These are phyloP conservation scores for Tetrapisispora fleetii DNA, from an alignment of 805 yeast genomes.

Conservation along the genomic window DNA sequence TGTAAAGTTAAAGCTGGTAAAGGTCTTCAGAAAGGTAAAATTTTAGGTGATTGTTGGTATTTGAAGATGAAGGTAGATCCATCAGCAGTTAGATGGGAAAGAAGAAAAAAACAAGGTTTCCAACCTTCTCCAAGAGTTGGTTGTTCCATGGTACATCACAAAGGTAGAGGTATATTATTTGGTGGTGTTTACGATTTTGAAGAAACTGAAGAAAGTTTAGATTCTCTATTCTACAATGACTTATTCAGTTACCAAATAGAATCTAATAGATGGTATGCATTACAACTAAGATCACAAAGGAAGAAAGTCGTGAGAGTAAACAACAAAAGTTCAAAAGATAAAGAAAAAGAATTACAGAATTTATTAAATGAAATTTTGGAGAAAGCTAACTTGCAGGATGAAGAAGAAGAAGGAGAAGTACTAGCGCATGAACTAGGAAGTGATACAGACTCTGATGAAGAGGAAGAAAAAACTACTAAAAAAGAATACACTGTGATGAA, in stretches of 20 bases:
- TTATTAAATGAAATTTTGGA: conserved; percentile 64
- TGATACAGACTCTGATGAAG: conserved; percentile 26
- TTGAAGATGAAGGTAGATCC: conserved; percentile 81
- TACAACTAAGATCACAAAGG: conserved; percentile 25
- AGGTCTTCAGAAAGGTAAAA: conserved; percentile 85
- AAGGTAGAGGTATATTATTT: conserved; percentile 80
- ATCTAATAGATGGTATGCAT: conserved; percentile 77
- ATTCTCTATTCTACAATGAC: conserved; percentile 74
- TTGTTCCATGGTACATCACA: conserved; percentile 73
- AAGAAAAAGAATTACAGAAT: conserved; percentile 76
- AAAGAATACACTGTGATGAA: conserved; percentile 46
- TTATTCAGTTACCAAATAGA: conserved; percentile 76
- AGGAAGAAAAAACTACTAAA: conserved; percentile 26
- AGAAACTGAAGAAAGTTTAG: conserved; percentile 88
- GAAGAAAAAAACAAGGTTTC: conserved; percentile 80
- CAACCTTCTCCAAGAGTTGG: conserved; percentile 95
- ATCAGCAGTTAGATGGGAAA: conserved; percentile 67
- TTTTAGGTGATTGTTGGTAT: conserved; percentile 76
- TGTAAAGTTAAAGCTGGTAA: conserved; percentile 76
- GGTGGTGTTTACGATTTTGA: conserved; percentile 95
- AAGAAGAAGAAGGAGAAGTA: conserved; percentile 32
- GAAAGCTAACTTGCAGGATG: conserved; percentile 60
- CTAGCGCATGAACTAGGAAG: conserved; percentile 30
- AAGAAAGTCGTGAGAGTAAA: conserved; percentile 38
- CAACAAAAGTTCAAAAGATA: conserved; percentile 36